Evolutionary conservation across 768 basidiomycete genomes (phyloP), one percentile per base, ranked within the genome.

Genomic region (Porphyrellus cyaneotinctus): DNA sequence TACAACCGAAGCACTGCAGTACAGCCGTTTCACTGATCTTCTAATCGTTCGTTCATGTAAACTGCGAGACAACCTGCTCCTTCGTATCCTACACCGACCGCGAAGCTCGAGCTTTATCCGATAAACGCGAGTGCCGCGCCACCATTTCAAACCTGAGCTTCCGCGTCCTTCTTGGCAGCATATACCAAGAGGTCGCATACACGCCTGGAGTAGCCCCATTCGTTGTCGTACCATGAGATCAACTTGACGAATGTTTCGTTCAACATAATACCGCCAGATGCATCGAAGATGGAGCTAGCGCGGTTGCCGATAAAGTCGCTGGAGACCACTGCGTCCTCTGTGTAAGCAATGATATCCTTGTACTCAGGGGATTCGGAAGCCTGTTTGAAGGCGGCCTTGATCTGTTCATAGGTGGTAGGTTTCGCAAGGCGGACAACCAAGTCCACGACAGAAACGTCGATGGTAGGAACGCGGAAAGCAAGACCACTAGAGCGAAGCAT

Each of bases 361-460:
- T 85, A 77, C 22, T 52, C 51, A 31, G 75, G 72, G 50, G 82
- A 82, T 59, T 83, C 76, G 41, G 93, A 74, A 43, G 95, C 95
- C 51, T 75, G 78, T 80, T 89, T 90, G 70, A 98, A 60, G 60
- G 82, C 83, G 3, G 70, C 70, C 83, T 95, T 97, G 86, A 99
- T 97, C 55, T 90, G 78, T 3, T 93, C 90, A 76, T 97, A 99
- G 23, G 81, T 69, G 7, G 94, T 85, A 49, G 72, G 61, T 78
- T 91, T 97, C 76, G 91, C 88, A 63, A 90, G 78, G 65, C 95
- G 91, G 63, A 85, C 91, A 60, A 95, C 92, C 60, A 99, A 85
- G 76, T 99, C 95, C 69, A 97, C 95, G 63, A 97, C 95, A 62
- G 95, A 98, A 63, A 98, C 95, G 65, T 98, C 90, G 65, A 88